A percentile compares a stretch with the other conserved stretches of the same genome.
Evolutionary conservation across 257 asterid genomes (phyloP).

Genomic region (Solanum etuberosum): DNA sequence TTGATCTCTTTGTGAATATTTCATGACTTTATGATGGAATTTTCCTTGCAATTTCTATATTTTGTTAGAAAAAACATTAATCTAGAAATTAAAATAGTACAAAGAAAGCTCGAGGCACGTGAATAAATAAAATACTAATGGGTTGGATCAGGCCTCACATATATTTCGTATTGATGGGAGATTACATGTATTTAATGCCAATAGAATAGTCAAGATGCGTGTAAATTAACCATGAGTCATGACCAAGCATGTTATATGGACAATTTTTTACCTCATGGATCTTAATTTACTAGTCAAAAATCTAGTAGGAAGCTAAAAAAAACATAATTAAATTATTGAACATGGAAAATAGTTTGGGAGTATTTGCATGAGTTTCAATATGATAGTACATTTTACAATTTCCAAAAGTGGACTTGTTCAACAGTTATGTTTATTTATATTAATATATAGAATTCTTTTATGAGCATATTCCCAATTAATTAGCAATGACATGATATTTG

Average conservation of each 20-base stretch:
- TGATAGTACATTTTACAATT: neutral
- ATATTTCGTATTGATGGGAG: neutral
- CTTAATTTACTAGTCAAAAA: neutral
- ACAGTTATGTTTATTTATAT: neutral
- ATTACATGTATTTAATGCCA: accelerated
- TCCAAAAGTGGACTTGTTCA: neutral
- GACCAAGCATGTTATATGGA: neutral
- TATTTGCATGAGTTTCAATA: neutral
- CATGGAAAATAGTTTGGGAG: neutral
- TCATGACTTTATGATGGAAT: too few species aligned
- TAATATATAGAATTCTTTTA: neutral
- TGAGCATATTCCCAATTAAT: neutral
- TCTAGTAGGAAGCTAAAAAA: neutral
- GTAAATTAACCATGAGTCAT: neutral
- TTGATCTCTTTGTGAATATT: too few species aligned
- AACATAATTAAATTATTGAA: neutral
- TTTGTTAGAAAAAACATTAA: neutral
- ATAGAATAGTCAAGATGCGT: neutral
- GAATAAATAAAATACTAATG: neutral
- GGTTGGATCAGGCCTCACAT: too few species aligned
- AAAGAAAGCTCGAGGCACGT: neutral
- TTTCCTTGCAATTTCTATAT: neutral
- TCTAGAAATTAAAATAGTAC: neutral
- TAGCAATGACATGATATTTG: neutral
- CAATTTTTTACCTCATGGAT: neutral